Conservation (phyloP, 306 rosid species). For the Vigna radiata region DNA sequence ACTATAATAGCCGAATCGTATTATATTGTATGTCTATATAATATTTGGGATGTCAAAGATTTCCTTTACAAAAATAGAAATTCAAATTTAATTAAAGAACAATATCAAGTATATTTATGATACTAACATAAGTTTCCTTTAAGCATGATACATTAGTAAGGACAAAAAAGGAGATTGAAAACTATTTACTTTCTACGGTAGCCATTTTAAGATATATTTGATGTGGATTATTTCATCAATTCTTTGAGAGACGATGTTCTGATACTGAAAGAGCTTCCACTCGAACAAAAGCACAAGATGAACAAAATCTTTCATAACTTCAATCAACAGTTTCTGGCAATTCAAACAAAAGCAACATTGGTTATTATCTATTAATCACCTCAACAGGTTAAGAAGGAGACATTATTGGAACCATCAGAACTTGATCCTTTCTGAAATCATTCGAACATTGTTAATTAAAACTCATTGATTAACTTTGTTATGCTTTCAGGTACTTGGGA, state of each 20-base stretch:
- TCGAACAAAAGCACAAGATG: constrained; percentile 54
- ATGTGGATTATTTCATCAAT: constrained; percentile 57
- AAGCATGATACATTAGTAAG: too few species aligned
- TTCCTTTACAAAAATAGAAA: too few species aligned
- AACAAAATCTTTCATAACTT: too few species aligned
- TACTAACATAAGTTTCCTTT: too few species aligned
- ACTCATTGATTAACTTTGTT: background rate
- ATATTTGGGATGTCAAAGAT: too few species aligned
- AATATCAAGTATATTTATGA: too few species aligned
- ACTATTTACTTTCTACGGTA: too few species aligned
- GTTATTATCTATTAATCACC: background rate
- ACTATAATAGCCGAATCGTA: too few species aligned
- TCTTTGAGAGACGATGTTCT: constrained; percentile 75
- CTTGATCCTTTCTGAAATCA: constrained; percentile 69
- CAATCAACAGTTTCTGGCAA: constrained; percentile 23
- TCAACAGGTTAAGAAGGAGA: constrained; percentile 66
- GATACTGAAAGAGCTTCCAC: constrained; percentile 69
- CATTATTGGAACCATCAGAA: constrained; percentile 65
- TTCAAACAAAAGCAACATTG: constrained; percentile 19
- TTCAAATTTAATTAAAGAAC: too few species aligned
- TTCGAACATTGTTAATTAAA: constrained; percentile 44
- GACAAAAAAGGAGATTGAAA: constrained; percentile 49
- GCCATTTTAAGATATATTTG: too few species aligned
- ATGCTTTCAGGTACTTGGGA: constrained; percentile 67
- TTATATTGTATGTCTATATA: too few species aligned